These are phyloP conservation scores for Acanthamoeba divionensis DNA, from an alignment of 208 protist genomes.

Conservation along the genomic window DNA sequence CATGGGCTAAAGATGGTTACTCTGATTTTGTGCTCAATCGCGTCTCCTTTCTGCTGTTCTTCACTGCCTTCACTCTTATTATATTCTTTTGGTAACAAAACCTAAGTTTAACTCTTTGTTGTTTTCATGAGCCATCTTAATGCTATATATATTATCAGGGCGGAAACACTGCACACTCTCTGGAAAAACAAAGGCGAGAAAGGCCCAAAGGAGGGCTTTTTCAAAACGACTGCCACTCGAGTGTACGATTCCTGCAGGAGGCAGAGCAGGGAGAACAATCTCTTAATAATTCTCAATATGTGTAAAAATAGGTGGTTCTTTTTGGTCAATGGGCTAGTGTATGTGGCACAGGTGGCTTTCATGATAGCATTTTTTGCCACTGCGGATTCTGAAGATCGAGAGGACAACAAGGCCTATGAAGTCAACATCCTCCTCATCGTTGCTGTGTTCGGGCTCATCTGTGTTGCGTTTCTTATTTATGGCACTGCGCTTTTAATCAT, in stretches of 20 bases:
- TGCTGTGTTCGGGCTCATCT: not conserved
- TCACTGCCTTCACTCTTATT: not conserved
- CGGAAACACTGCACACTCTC: not conserved
- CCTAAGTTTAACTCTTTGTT: not conserved
- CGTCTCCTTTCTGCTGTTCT: not conserved
- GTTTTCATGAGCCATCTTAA: not conserved
- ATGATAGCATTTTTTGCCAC: not conserved
- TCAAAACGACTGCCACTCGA: not conserved
- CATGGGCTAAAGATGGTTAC: not conserved
- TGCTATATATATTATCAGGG: not conserved
- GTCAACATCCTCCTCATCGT: not conserved
- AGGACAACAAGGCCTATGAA: not conserved
- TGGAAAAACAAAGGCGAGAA: too few relatives aligned
- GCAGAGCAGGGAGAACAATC: not conserved
- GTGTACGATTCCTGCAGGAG: not conserved
- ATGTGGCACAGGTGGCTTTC: not conserved
- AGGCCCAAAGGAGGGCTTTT: not conserved
- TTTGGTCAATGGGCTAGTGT: not conserved
- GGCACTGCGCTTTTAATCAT: not conserved
- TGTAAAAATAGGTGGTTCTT: not conserved
- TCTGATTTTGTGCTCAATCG: conserved; percentile 2
- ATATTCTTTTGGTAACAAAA: conserved; percentile 8
- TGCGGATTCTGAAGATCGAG: not conserved
- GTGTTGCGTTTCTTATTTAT: not conserved
- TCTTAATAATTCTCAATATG: not conserved